phyloP scores from a whole-genome alignment of 2,329 filamentous ascomycete species.

The Colletotrichum tabaci region DNA sequence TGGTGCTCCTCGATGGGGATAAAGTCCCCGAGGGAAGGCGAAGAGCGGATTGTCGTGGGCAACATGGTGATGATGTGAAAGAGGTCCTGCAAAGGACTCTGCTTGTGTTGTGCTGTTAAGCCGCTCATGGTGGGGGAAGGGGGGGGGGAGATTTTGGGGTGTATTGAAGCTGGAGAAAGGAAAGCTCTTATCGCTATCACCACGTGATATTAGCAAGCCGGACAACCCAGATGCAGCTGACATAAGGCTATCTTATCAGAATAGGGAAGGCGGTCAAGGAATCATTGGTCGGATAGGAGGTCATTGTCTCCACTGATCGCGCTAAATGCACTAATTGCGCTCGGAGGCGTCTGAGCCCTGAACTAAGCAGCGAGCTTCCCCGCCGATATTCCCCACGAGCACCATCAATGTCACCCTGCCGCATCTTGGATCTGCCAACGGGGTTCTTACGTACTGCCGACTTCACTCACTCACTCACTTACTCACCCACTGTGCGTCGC shows the following conservation, averaged over 20 bases:
- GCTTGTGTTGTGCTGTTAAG: constrained; percentile 27
- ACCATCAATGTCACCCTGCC: neutral
- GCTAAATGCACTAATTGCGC: neutral
- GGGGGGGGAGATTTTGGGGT: constrained; percentile 4
- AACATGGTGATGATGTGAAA: constrained; percentile 53
- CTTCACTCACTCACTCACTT: neutral
- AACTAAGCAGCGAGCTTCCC: constrained; percentile 13
- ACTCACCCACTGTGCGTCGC: neutral
- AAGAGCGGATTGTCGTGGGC: constrained; percentile 69
- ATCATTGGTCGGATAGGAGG: neutral
- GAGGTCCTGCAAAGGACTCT: constrained; percentile 34
- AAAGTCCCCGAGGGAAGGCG: constrained; percentile 73
- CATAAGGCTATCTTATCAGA: rapidly evolving
- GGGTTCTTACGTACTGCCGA: neutral
- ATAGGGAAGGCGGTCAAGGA: constrained; percentile 22
- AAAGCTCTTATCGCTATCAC: constrained; percentile 45
- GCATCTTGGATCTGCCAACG: neutral
- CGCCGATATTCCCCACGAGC: constrained; percentile 14
- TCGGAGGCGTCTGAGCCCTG: constrained; percentile 15
- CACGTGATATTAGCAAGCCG: constrained; percentile 29
- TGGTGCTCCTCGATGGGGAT: constrained; percentile 78
- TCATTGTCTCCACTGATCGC: neutral
- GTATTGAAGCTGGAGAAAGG: constrained; percentile 35
- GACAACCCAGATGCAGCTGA: neutral
- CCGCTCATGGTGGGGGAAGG: constrained; percentile 25